Evolutionary conservation across 2,329 filamentous ascomycete species (phyloP), one percentile per base, ranked within the genome.

Genomic region (Cladosporium halotolerans): DNA sequence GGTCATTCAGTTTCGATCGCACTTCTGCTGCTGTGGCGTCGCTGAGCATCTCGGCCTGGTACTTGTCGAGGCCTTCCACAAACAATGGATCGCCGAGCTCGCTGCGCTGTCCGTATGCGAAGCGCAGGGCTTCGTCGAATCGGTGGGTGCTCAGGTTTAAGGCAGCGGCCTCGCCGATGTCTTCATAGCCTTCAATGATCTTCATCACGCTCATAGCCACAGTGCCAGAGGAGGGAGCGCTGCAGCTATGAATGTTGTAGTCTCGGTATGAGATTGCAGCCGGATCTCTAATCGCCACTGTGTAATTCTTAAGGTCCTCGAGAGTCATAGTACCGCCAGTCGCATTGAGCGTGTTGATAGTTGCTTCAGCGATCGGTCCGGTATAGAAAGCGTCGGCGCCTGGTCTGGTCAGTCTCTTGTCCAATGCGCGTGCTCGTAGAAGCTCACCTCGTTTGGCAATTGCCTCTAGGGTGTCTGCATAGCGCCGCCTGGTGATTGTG

Each of bases 71-170:
- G 31, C 81, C 80, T 0, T 76, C 60, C 3, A 95, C 80, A 66
- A 86, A 96, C 1, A 73, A 75, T 0, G 92, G 93, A 67, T 97
- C 93, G 4, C 90, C 92, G 0, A 97, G 79, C 28, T 84, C 78
- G n/a, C 83, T 78, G 54, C 90, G 83, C 62, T 72, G 62, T 36
- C 85, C 90, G 66, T 96, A 97, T 2, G 82, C 90, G 68, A 95
- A 97, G 18, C 89, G 81, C 73, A 96, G 89, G 10, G 90, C 86
- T 75, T 97, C 93, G 64, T 89, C 83, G 59, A 96, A 79, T 11
- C 88, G 82, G 70, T 97, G 93, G 0, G 85, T 85, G 36, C 84
- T 89, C 0, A 95, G 72, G 60, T 89, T 84, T 16, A 79, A 59
- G 14, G 70, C 72, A 41, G 80, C 72, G 1, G 73, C 70, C 1